phyloP scores from a whole-genome alignment of 1,284 basidiomycete genomes.

The Trametes polyzona region DNA sequence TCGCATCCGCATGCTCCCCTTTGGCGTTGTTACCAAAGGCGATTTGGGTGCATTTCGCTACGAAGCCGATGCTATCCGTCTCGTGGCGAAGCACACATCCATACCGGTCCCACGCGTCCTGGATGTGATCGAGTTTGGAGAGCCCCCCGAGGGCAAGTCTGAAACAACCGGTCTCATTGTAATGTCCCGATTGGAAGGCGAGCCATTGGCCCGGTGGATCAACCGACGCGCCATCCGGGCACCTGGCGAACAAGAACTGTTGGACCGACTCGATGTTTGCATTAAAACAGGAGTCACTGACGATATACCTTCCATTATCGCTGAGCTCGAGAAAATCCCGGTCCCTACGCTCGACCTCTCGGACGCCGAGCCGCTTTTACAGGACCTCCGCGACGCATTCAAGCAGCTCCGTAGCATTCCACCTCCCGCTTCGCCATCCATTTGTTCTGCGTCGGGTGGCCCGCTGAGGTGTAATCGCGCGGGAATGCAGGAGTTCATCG shows the following conservation, averaged over 20 bases:
- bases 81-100: background rate
- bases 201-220: background rate
- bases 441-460: too few relatives aligned
- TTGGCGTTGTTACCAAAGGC: background rate
- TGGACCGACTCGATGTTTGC: background rate
- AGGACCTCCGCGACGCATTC: slow-evolving; percentile 1
- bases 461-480: too few relatives aligned
- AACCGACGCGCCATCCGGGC: background rate
- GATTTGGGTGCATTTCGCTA: background rate
- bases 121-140: background rate
- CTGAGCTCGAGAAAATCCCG: background rate
- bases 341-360: background rate
- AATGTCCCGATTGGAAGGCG: background rate
- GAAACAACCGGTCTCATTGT: too few relatives aligned
- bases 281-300: background rate
- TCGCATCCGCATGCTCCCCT: background rate
- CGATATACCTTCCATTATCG: too few relatives aligned
- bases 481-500: too few relatives aligned
- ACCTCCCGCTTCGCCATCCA: background rate
- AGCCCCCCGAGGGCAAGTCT: background rate
- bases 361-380: background rate
- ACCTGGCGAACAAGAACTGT: background rate
- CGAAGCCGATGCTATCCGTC: background rate
- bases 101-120: background rate
- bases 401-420: background rate